These are phyloP conservation scores for Apodospora peruviana DNA, from an alignment of 495 filamentous ascomycete genomes.

Conservation along the genomic window DNA sequence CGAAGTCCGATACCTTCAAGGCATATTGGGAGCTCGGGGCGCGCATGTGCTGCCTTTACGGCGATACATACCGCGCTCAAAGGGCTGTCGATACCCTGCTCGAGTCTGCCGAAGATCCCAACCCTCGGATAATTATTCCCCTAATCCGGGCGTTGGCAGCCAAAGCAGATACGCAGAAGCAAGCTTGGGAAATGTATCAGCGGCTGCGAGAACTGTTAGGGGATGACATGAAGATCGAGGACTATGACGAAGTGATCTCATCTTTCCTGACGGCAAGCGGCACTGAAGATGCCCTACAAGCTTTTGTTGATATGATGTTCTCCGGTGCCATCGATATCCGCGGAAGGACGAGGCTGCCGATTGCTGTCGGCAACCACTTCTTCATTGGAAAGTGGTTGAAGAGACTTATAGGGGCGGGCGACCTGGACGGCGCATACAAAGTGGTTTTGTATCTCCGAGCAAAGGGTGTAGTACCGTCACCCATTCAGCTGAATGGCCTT, in stretches of 20 bases:
- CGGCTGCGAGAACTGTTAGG: conserved; percentile 55
- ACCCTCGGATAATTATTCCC: conserved; percentile 60
- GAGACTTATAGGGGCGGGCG: conserved; percentile 66
- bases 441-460: conserved; percentile 65
- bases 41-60: conserved; percentile 55
- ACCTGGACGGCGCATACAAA: conserved; percentile 61
- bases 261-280: conserved; percentile 55
- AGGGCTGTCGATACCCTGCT: conserved; percentile 56
- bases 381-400: conserved; percentile 81
- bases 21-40: conserved; percentile 66
- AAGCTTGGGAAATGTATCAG: conserved; percentile 64
- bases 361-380: conserved; percentile 64
- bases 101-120: conserved; percentile 34
- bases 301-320: conserved; percentile 84
- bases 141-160: conserved; percentile 49
- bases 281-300: conserved; percentile 59
- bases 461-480: conserved; percentile 55
- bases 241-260: conserved; percentile 66
- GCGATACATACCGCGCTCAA: conserved; percentile 58
- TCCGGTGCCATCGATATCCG: conserved; percentile 43
- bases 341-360: conserved; percentile 47
- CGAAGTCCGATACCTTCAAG: conserved; percentile 45
- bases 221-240: conserved; percentile 59
- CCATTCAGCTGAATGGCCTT: conserved; percentile 69
- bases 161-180: conserved; percentile 30